Percentiles rank a stretch among this genome's conserved stretches.
phyloP scores from a whole-genome alignment of 129 eudicot genomes.

The Tanacetum coccineum region DNA sequence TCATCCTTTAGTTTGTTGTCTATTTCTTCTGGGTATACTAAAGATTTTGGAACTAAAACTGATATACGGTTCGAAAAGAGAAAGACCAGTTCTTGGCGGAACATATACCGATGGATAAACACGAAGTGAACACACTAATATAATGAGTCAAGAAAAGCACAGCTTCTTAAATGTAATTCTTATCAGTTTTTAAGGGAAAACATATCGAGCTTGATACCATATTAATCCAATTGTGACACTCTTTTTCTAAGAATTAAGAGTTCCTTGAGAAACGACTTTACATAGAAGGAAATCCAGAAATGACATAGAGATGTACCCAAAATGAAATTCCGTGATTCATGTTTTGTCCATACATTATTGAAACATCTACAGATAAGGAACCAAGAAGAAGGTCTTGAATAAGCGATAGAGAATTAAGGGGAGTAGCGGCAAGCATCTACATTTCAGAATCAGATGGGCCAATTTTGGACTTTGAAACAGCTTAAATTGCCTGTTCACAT shows the following conservation, averaged over 20 bases:
- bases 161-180: not conserved
- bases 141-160: not conserved
- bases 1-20: not conserved
- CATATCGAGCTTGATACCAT: too few species aligned
- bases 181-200: not conserved
- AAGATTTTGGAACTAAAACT: not conserved
- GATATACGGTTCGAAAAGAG: too few species aligned
- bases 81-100: too few species aligned
- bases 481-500: too few species aligned
- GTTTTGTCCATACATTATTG: conserved; percentile 12
- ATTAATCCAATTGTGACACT: not conserved
- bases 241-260: not conserved
- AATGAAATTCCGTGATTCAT: conserved; percentile 53
- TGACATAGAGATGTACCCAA: not conserved
- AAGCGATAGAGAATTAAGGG: too few species aligned
- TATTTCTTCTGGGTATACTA: not conserved
- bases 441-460: too few species aligned
- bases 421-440: too few species aligned
- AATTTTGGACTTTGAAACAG: too few species aligned
- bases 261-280: not conserved
- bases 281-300: not conserved
- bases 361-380: too few species aligned
- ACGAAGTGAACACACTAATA: too few species aligned
- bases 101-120: too few species aligned
- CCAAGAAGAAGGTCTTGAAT: too few species aligned